Evolutionary conservation across 75 land plant genomes (phyloP).

Genomic region (Adiantum capillusveneris): DNA sequence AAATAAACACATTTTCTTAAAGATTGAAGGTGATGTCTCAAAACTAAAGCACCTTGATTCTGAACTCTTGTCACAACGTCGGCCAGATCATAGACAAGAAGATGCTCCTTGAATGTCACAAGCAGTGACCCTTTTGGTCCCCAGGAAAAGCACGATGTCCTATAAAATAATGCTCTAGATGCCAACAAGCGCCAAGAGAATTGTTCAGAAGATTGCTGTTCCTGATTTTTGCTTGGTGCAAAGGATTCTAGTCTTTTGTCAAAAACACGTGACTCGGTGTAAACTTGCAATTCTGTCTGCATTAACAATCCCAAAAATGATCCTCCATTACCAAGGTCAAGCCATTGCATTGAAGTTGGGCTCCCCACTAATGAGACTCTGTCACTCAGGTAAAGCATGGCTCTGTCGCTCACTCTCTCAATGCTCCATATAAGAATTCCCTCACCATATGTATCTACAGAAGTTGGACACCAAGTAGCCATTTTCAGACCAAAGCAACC

Average conservation of each 20-base stretch:
- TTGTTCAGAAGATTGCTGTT: not conserved
- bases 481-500: slow-evolving; percentile 54
- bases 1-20: too few relatives aligned
- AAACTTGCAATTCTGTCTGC: slow-evolving; percentile 40
- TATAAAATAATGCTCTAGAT: not conserved
- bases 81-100: not conserved
- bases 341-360: slow-evolving; percentile 55
- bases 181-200: not conserved
- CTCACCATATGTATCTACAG: slow-evolving; percentile 8
- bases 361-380: slow-evolving; percentile 23
- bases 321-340: slow-evolving; percentile 58
- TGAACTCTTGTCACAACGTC: too few relatives aligned
- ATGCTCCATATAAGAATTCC: slow-evolving; percentile 61
- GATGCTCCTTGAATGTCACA: not conserved
- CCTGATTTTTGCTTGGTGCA: not conserved
- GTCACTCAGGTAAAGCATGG: slow-evolving; percentile 48
- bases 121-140: slow-evolving; percentile 30
- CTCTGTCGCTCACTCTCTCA: slow-evolving; percentile 28
- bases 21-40: too few relatives aligned
- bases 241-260: not conserved
- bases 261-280: slow-evolving; percentile 25
- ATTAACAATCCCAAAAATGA: slow-evolving; percentile 57
- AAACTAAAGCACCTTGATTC: too few relatives aligned
- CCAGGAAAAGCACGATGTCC: slow-evolving; percentile 30
- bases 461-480: slow-evolving; percentile 33